These are phyloP conservation scores for Posidonia australis DNA, from an alignment of 106 monocot genomes.

Conservation along the genomic window DNA sequence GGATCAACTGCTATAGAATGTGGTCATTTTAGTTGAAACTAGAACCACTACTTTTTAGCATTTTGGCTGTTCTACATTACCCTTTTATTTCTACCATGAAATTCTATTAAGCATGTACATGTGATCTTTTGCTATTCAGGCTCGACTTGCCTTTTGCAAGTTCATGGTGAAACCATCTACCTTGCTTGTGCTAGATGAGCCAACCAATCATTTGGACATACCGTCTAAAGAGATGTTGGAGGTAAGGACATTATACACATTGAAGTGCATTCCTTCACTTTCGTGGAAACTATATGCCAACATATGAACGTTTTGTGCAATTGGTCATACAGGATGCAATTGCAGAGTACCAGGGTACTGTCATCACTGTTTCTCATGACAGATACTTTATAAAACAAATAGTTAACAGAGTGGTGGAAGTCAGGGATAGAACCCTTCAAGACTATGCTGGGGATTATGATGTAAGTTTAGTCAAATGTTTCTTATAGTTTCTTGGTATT, in stretches of 20 bases:
- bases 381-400: conserved; percentile 94
- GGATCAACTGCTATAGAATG: no score
- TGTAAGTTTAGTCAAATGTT: conserved; percentile 30
- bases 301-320: conserved; percentile 1
- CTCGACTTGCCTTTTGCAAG: conserved; percentile 96
- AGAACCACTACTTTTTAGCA: neutral
- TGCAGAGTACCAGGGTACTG: conserved; percentile 74
- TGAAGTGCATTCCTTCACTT: neutral
- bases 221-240: conserved; percentile 99
- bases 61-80: neutral
- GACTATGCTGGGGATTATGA: conserved; percentile 98
- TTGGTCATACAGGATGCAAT: conserved; percentile 72
- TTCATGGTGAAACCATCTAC: conserved; percentile 99
- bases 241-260: conserved; percentile 26
- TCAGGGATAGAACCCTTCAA: conserved; percentile 59
- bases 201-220: conserved; percentile 99
- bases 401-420: conserved; percentile 90
- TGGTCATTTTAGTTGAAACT: no score
- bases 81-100: no score
- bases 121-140: conserved; percentile 22
- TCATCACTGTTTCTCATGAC: conserved; percentile 98
- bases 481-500: neutral
- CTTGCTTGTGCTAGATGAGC: conserved; percentile 91
- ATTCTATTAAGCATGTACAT: no score
- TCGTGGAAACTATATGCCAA: no score